Evolutionary conservation across 768 basidiomycete genomes (phyloP).

Genomic region (Collybia nuda): DNA sequence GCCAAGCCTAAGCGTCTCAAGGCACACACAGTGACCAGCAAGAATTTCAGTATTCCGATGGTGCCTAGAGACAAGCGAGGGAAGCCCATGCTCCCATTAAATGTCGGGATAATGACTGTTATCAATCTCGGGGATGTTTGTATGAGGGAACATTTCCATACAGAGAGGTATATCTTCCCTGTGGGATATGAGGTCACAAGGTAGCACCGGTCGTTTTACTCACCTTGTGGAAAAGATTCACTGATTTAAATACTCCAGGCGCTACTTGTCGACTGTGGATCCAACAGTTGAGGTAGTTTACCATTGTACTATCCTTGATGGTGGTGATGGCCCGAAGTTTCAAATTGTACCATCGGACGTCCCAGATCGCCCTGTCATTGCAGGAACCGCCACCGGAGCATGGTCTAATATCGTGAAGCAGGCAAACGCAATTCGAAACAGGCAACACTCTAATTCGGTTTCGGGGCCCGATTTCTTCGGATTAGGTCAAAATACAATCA

Average conservation of each 20-base stretch:
- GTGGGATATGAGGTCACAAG: conserved; percentile 83
- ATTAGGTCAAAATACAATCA: conserved; percentile 84
- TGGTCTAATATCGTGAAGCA: conserved; percentile 85
- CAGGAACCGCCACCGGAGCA: conserved; percentile 86
- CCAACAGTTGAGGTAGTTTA: conserved; percentile 69
- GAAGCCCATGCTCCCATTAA: conserved; percentile 72
- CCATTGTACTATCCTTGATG: conserved; percentile 81
- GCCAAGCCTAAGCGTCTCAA: conserved; percentile 78
- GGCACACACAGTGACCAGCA: conserved; percentile 78
- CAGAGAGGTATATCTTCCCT: conserved; percentile 87
- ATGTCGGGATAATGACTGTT: conserved; percentile 87
- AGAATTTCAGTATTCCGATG: conserved; percentile 74
- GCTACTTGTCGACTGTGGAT: conserved; percentile 77
- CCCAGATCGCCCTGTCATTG: conserved; percentile 70
- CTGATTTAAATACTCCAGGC: conserved; percentile 37
- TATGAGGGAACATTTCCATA: conserved; percentile 83
- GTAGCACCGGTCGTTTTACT: conserved; percentile 33
- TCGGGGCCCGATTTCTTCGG: conserved; percentile 91
- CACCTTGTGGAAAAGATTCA: background rate
- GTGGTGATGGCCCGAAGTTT: conserved; percentile 84
- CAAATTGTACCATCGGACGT: conserved; percentile 77
- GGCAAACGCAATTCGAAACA: conserved; percentile 77
- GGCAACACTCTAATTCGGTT: conserved; percentile 84
- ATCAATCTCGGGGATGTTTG: conserved; percentile 73
- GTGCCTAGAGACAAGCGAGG: conserved; percentile 75